Conservation (phyloP, 768 basidiomycete species). For the Russula vinacea region DNA sequence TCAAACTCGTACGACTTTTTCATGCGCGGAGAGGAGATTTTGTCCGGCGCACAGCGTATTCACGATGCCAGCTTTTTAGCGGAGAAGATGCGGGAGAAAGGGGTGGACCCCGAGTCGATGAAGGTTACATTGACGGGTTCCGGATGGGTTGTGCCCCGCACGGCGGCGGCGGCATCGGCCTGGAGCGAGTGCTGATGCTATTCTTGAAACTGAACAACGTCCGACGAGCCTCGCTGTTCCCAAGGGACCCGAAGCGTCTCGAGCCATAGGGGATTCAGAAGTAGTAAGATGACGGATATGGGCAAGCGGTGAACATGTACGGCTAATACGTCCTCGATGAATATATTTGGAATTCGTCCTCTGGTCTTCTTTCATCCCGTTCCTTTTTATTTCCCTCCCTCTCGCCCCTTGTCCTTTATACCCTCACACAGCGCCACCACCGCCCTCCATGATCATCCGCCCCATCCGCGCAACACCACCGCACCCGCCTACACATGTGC, state of each 20-base stretch:
- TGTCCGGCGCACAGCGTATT: conserved; percentile 96
- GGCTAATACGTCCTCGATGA: not conserved
- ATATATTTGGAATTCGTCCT: conserved; percentile 15
- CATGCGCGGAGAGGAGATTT: conserved; percentile 99
- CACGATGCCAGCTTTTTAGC: conserved; percentile 82
- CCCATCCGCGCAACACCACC: conserved; percentile 9
- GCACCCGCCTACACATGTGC: not conserved
- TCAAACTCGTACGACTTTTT: conserved; percentile 99
- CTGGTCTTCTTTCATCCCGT: not conserved
- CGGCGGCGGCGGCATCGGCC: conserved; percentile 93
- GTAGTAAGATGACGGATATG: not conserved
- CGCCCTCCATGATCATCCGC: conserved; percentile 18
- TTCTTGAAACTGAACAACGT: conserved; percentile 98
- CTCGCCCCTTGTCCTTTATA: not conserved
- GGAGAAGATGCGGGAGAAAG: conserved; percentile 81
- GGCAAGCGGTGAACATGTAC: not conserved
- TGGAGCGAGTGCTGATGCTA: conserved; percentile 95
- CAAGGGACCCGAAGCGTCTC: conserved; percentile 92
- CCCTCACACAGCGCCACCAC: not conserved
- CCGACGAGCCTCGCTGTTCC: conserved; percentile 88
- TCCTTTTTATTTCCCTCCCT: not conserved
- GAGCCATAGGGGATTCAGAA: conserved; percentile 68
- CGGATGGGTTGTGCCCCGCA: conserved; percentile 93
- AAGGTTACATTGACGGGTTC: conserved; percentile 91
- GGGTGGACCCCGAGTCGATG: conserved; percentile 91